Evolutionary conservation across 2,329 filamentous ascomycete species (phyloP).

Genomic region (Neoascochyta sp.): DNA sequence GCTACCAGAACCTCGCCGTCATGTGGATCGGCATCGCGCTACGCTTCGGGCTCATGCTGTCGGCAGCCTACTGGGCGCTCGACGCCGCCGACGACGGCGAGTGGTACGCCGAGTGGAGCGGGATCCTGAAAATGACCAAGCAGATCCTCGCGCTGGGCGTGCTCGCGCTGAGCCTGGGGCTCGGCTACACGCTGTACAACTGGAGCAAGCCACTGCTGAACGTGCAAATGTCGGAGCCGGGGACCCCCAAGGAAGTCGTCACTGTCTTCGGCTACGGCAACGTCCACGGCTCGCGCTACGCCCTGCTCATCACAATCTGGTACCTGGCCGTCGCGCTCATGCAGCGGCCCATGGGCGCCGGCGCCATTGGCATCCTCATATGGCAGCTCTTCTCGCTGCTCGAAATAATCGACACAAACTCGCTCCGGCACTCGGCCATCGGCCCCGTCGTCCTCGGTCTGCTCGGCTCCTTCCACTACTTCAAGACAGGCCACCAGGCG

Average conservation of each 20-base stretch:
- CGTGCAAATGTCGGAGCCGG: slow-evolving; percentile 50
- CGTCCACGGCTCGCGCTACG: slow-evolving; percentile 84
- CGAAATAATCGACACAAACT: slow-evolving; percentile 61
- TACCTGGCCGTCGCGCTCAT: slow-evolving; percentile 72
- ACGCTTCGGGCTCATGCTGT: slow-evolving; percentile 69
- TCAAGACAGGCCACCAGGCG: slow-evolving; percentile 96
- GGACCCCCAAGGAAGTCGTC: slow-evolving; percentile 49
- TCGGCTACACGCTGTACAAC: slow-evolving; percentile 77
- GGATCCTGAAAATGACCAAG: slow-evolving; percentile 66
- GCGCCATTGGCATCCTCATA: slow-evolving; percentile 73
- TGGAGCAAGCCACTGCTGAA: slow-evolving; percentile 83
- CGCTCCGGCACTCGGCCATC: slow-evolving; percentile 64
- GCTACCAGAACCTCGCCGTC: slow-evolving; percentile 81
- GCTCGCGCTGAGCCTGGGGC: slow-evolving; percentile 75
- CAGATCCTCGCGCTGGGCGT: slow-evolving; percentile 76
- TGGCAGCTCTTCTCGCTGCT: slow-evolving; percentile 82
- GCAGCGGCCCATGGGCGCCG: slow-evolving; percentile 91
- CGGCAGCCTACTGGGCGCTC: slow-evolving; percentile 80
- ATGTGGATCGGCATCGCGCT: slow-evolving; percentile 81
- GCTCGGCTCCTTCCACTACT: slow-evolving; percentile 92
- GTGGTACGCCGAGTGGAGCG: slow-evolving; percentile 61
- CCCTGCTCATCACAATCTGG: slow-evolving; percentile 77
- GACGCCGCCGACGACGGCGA: slow-evolving; percentile 83
- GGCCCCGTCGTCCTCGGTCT: slow-evolving; percentile 80
- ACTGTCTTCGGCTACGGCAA: slow-evolving; percentile 90